phyloP scores from a whole-genome alignment of 2,329 filamentous ascomycete genomes.

The Trichoderma polysporum region DNA sequence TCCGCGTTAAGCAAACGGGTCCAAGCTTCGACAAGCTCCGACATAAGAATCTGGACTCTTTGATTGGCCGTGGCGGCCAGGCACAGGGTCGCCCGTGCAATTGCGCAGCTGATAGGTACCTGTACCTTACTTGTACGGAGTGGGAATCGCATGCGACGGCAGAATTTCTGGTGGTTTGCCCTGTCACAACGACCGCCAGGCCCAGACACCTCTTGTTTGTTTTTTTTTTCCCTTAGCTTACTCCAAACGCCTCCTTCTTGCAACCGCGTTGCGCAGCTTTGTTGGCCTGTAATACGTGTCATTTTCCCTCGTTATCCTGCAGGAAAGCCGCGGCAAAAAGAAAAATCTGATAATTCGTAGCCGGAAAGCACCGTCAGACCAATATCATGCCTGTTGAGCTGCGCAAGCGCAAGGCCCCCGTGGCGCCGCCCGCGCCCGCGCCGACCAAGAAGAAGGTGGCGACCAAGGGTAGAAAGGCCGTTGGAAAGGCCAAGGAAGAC shows the following conservation, averaged over 20 bases:
- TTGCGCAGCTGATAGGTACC: conserved; percentile 6
- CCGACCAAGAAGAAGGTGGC: conserved; percentile 46
- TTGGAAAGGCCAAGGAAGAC: conserved; percentile 23
- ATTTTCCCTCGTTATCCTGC: not conserved
- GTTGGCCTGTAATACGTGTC: conserved; percentile 8
- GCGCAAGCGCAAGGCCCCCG: conserved; percentile 61
- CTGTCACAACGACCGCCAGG: conserved; percentile 18
- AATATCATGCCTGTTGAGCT: conserved; percentile 55
- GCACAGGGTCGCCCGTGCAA: not conserved
- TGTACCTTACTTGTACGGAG: conserved; percentile 1
- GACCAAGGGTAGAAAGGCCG: conserved; percentile 32
- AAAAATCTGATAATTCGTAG: not conserved
- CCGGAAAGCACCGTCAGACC: not conserved
- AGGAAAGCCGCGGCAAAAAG: not conserved
- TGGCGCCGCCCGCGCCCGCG: conserved; percentile 46
- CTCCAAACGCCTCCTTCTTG: conserved; percentile 7
- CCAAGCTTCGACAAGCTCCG: conserved; percentile 35
- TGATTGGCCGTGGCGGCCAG: conserved; percentile 31
- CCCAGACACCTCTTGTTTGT: conserved; percentile 20
- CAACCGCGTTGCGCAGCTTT: conserved; percentile 13
- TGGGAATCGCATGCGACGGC: conserved; percentile 21
- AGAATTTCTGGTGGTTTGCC: conserved; percentile 20
- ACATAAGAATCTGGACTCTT: conserved; percentile 21
- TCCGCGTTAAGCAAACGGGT: conserved; percentile 24
- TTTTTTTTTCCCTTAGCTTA: conserved; percentile 16